Conservation (phyloP, 495 filamentous ascomycete species). For the Trichoderma gamsii region DNA sequence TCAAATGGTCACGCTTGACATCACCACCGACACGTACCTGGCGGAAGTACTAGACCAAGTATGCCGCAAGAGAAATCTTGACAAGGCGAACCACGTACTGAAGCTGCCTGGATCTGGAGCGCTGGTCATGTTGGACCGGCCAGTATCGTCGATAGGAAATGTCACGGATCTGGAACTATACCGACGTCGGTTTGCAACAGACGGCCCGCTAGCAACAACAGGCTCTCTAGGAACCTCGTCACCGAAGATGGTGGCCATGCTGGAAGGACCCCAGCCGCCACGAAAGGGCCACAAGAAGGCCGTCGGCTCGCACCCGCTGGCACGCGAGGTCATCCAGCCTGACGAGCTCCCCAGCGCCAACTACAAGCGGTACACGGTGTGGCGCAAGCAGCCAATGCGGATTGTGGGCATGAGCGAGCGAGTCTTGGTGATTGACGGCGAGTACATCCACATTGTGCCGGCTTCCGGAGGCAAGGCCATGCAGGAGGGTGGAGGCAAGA, state of each 20-base stretch:
- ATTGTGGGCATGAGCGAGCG: conserved; percentile 80
- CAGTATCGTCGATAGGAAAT: conserved; percentile 80
- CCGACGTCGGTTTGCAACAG: conserved; percentile 75
- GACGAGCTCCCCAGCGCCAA: conserved; percentile 60
- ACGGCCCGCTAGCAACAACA: conserved; percentile 65
- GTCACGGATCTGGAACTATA: conserved; percentile 80
- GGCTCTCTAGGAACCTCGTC: conserved; percentile 76
- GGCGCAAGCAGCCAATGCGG: conserved; percentile 89
- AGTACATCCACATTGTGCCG: conserved; percentile 93
- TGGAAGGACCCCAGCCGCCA: conserved; percentile 40
- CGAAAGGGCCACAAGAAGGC: conserved; percentile 62
- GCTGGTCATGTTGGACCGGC: conserved; percentile 74
- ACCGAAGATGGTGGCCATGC: conserved; percentile 62
- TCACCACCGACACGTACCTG: conserved; percentile 89
- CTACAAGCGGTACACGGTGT: conserved; percentile 84
- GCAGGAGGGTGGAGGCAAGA: conserved; percentile 64
- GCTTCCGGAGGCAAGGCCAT: conserved; percentile 49
- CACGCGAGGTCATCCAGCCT: conserved; percentile 59
- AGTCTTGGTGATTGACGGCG: conserved; percentile 83
- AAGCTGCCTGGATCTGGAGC: conserved; percentile 81
- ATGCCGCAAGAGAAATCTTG: conserved; percentile 81
- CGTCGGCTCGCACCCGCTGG: conserved; percentile 65
- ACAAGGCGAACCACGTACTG: conserved; percentile 83
- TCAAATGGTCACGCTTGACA: conserved; percentile 68
- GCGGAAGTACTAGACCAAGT: conserved; percentile 88